These are phyloP conservation scores for Trichosporon coremiiforme DNA, from an alignment of 1,284 basidiomycete species.

Conservation along the genomic window DNA sequence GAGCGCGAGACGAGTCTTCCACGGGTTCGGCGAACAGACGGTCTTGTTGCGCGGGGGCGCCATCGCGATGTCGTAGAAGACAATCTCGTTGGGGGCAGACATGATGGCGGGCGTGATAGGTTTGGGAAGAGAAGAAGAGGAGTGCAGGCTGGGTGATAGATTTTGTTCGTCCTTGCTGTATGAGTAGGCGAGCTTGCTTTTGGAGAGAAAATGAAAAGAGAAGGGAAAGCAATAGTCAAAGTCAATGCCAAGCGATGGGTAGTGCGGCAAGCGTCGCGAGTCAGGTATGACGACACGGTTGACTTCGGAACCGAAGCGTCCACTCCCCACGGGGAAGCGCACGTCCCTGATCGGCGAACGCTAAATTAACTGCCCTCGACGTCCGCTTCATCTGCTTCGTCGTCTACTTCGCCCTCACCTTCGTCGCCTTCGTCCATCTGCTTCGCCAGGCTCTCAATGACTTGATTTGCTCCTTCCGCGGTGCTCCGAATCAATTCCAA, in stretches of 20 bases:
- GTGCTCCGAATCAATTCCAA: slow-evolving; percentile 72
- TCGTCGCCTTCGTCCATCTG: slow-evolving; percentile 48
- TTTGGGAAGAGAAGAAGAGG: background rate
- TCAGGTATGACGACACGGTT: background rate
- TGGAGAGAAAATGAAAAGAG: background rate
- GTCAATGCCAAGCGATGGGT: background rate
- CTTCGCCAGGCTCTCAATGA: slow-evolving; percentile 66
- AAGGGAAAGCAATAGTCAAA: background rate
- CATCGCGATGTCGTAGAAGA: slow-evolving; percentile 15
- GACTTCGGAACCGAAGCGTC: background rate
- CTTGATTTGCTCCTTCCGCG: slow-evolving; percentile 88
- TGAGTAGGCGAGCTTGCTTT: background rate
- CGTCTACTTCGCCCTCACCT: background rate
- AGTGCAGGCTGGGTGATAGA: background rate
- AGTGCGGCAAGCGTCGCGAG: background rate
- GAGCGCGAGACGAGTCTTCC: slow-evolving; percentile 3
- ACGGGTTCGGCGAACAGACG: slow-evolving; percentile 6
- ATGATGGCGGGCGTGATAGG: background rate
- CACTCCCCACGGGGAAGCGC: background rate
- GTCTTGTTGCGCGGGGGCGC: slow-evolving; percentile 1
- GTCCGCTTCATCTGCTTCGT: background rate
- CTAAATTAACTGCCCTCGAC: background rate
- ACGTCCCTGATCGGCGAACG: slow-evolving; percentile 1
- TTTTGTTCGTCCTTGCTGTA: background rate
- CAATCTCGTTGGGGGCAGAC: background rate